Conservation (phyloP, 768 basidiomycete genomes). For the Mycena belliarum region DNA sequence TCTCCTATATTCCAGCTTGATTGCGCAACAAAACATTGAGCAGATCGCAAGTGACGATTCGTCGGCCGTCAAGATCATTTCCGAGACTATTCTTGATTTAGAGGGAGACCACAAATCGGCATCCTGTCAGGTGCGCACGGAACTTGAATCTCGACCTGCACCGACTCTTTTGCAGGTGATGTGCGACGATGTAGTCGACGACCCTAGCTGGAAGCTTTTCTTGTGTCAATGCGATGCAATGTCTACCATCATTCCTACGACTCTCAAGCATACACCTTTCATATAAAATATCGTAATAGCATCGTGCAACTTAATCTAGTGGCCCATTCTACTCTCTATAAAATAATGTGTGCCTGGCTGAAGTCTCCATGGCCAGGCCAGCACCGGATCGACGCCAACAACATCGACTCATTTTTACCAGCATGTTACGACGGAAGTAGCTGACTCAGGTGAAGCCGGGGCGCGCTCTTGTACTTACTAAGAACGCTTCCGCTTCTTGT, state of each 20-base stretch:
- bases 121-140: constrained; percentile 53
- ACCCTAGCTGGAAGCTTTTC: constrained; percentile 45
- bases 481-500: constrained; percentile 55
- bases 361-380: too few species aligned
- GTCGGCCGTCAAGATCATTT: constrained; percentile 26
- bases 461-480: too few species aligned
- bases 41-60: constrained; percentile 1
- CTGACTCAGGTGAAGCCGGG: too few species aligned
- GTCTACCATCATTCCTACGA: constrained; percentile 26
- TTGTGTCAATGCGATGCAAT: constrained; percentile 39
- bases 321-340: too few species aligned
- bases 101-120: constrained; percentile 54
- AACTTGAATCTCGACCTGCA: not conserved
- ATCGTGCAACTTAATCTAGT: too few species aligned
- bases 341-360: too few species aligned
- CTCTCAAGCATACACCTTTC: not conserved
- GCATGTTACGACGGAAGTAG: too few species aligned
- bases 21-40: constrained; percentile 46
- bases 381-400: too few species aligned
- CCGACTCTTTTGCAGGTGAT: constrained; percentile 39
- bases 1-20: constrained; percentile 47
- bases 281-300: not conserved
- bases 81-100: constrained; percentile 54
- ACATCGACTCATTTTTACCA: too few species aligned
- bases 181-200: constrained; percentile 39